Evolutionary conservation across 805 yeast species (phyloP).

Genomic region (Starmerella powellii): DNA sequence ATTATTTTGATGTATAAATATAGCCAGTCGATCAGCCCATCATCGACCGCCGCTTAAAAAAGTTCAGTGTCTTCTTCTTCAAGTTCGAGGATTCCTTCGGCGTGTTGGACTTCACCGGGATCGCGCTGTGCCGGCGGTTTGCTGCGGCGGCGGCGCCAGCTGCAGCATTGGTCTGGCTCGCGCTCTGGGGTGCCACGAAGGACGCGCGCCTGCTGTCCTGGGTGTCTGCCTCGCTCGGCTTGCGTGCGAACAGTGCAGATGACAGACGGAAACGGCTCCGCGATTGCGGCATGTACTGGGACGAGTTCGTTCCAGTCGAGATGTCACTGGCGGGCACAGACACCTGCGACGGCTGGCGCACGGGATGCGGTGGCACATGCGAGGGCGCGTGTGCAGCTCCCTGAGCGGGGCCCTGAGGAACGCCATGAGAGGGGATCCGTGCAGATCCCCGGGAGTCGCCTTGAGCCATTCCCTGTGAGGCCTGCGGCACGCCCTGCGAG

Average conservation of each 20-base stretch:
- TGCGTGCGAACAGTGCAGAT: too few relatives aligned
- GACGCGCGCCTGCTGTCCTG: background rate
- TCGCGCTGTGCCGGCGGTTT: slow-evolving; percentile 12
- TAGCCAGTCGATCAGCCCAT: slow-evolving; percentile 23
- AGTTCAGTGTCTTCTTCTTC: slow-evolving; percentile 27
- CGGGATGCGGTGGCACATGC: too few relatives aligned
- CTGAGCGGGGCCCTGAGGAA: too few relatives aligned
- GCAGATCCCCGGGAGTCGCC: too few relatives aligned
- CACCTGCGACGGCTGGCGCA: too few relatives aligned
- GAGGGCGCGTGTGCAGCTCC: too few relatives aligned
- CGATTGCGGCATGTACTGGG: too few relatives aligned
- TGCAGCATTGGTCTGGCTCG: background rate
- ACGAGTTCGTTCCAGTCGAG: background rate
- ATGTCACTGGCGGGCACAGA: slow-evolving; percentile 1
- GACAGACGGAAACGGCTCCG: too few relatives aligned
- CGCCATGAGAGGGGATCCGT: too few relatives aligned
- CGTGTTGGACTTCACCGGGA: slow-evolving; percentile 16
- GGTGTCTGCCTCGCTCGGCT: too few relatives aligned
- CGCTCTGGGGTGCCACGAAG: background rate
- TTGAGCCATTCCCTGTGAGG: too few relatives aligned
- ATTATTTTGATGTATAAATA: background rate
- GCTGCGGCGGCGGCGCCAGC: slow-evolving; percentile 4
- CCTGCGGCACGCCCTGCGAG: too few relatives aligned
- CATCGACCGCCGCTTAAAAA: slow-evolving; percentile 30
- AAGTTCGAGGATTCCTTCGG: slow-evolving; percentile 25